Evolutionary conservation across 1,139 yeast genomes (phyloP).

Genomic region (Yamadazyma aaseri): DNA sequence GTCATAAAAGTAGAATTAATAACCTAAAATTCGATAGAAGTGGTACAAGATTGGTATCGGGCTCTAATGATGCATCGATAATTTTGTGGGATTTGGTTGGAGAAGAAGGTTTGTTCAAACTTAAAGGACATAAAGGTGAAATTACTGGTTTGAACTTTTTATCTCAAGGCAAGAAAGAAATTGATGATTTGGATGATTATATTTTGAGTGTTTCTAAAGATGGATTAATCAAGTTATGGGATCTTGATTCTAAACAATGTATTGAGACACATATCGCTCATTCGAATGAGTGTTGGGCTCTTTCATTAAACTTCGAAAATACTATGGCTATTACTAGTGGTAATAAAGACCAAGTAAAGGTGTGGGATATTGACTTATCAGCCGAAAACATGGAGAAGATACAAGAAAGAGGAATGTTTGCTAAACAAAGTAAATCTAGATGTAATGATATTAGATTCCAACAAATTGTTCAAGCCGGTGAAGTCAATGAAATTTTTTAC

Average conservation of each 20-base stretch:
- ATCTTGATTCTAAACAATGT: conserved; percentile 82
- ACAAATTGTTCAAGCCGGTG: conserved; percentile 26
- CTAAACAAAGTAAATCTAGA: conserved; percentile 77
- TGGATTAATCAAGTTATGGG: conserved; percentile 92
- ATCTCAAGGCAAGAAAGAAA: conserved; percentile 30
- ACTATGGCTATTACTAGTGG: conserved; percentile 68
- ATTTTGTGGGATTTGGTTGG: conserved; percentile 94
- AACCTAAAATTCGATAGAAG: conserved; percentile 66
- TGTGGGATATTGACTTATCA: conserved; percentile 68
- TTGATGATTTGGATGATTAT: conserved; percentile 65
- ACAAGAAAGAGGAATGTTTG: conserved; percentile 62
- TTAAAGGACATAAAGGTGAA: conserved; percentile 87
- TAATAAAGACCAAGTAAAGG: conserved; percentile 75
- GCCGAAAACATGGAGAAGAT: conserved; percentile 55
- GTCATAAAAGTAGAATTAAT: conserved; percentile 80
- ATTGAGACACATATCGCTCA: conserved; percentile 94
- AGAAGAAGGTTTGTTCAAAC: conserved; percentile 83
- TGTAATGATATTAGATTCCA: conserved; percentile 63
- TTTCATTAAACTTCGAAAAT: conserved; percentile 46
- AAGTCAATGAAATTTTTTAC: conserved; percentile 56
- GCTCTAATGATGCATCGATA: conserved; percentile 79
- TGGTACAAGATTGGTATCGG: conserved; percentile 85
- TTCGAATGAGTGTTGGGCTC: conserved; percentile 88
- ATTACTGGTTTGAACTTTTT: conserved; percentile 69
- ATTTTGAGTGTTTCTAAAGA: conserved; percentile 80